These are phyloP conservation scores for Eimeria falciformis DNA, from an alignment of 169 alveolate species.

Conservation along the genomic window DNA sequence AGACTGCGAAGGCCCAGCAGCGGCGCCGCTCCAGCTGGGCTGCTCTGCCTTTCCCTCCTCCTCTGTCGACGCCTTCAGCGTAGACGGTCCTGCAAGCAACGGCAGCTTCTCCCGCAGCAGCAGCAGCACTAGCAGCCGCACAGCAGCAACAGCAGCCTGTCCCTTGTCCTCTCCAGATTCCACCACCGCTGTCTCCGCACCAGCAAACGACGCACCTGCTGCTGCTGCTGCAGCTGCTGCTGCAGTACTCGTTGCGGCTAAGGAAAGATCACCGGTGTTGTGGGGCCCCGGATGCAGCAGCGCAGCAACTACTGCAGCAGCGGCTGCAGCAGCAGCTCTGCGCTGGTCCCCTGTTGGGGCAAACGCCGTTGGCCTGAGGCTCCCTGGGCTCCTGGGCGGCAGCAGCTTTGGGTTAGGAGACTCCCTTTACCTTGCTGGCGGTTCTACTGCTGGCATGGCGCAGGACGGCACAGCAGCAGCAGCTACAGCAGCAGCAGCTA, in stretches of 20 bases:
- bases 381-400: constrained; percentile 38
- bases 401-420: constrained; percentile 1
- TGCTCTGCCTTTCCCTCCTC: constrained; percentile 35
- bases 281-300: constrained; percentile 23
- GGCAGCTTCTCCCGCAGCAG: too few species aligned
- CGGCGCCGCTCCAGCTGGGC: neutral
- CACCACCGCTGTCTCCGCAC: neutral
- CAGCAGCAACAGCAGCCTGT: neutral
- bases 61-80: constrained; percentile 47
- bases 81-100: constrained; percentile 57
- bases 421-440: constrained; percentile 39
- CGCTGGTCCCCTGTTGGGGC: constrained; percentile 31
- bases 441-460: constrained; percentile 37
- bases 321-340: constrained; percentile 13
- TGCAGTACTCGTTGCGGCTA: neutral
- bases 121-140: constrained; percentile 5
- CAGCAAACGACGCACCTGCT: constrained; percentile 28
- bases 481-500: neutral
- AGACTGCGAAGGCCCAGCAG: neutral
- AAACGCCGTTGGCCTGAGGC: constrained; percentile 16
- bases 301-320: neutral
- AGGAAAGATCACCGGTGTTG: constrained; percentile 6
- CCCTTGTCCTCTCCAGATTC: neutral
- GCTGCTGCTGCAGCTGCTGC: neutral
- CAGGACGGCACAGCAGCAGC: constrained; percentile 3